Conservation (phyloP, 75 land plant genomes). For the Pseudotsuga menziesii region DNA sequence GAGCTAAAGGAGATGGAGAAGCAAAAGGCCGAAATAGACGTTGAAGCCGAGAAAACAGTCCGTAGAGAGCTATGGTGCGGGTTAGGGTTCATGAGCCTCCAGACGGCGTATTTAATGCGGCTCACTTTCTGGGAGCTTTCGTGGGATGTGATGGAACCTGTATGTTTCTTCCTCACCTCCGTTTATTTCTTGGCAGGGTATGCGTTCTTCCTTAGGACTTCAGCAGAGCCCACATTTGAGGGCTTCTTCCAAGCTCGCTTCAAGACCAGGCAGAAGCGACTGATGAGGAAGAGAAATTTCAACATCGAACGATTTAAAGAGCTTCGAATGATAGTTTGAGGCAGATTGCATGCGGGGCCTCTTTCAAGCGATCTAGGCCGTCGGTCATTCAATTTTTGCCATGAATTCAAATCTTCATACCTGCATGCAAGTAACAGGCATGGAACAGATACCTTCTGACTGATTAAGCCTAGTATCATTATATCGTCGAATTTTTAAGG, state of each 20-base stretch:
- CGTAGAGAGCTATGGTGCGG: constrained; percentile 56
- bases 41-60: constrained; percentile 39
- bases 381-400: too few species aligned
- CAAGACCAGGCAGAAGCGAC: constrained; percentile 36
- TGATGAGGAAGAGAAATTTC: constrained; percentile 41
- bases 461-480: too few species aligned
- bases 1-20: constrained; percentile 51
- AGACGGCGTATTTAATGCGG: constrained; percentile 57
- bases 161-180: constrained; percentile 70
- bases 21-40: constrained; percentile 61
- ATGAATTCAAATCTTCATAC: too few species aligned
- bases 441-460: too few species aligned
- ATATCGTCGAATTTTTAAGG: too few species aligned
- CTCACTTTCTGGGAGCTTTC: constrained; percentile 88
- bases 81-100: constrained; percentile 37
- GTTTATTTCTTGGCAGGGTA: constrained; percentile 52
- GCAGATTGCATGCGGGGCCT: not conserved
- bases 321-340: constrained; percentile 6
- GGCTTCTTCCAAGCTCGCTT: constrained; percentile 58
- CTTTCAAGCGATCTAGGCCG: not conserved
- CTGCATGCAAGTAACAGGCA: too few species aligned
- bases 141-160: constrained; percentile 96
- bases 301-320: constrained; percentile 39
- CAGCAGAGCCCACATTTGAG: constrained; percentile 69
- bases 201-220: constrained; percentile 65